These are phyloP conservation scores for Dichotomocladium elegans DNA, from an alignment of 371 early-diverging fungal species.

Conservation along the genomic window DNA sequence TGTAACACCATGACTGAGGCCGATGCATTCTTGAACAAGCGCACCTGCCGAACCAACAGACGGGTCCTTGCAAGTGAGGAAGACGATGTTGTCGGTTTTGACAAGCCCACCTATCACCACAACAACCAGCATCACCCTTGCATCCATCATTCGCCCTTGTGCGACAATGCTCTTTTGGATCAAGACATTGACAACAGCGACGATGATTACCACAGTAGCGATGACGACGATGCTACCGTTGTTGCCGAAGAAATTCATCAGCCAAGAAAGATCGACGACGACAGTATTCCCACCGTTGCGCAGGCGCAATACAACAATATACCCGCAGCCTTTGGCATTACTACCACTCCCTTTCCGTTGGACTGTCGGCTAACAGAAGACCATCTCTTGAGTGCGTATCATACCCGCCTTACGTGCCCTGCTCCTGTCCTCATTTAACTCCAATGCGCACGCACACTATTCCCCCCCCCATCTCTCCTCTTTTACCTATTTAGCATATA, in stretches of 20 bases:
- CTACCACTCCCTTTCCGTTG: neutral
- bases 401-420: neutral
- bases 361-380: neutral
- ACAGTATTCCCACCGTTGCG: neutral
- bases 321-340: neutral
- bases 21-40: conserved; percentile 33
- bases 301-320: conserved; percentile 2
- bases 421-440: conserved; percentile 2
- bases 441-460: no score
- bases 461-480: no score
- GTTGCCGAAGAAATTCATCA: neutral
- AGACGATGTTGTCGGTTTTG: conserved; percentile 20
- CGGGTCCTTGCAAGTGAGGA: conserved; percentile 45
- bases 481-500: no score
- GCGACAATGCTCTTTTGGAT: neutral
- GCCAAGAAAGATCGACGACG: neutral
- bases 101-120: neutral
- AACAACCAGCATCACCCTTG: conserved; percentile 4
- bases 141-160: conserved; percentile 3
- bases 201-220: neutral
- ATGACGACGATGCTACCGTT: no score
- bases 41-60: conserved; percentile 37
- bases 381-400: neutral
- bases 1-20: conserved; percentile 38
- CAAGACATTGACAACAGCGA: neutral